phyloP scores from a whole-genome alignment of 768 basidiomycete species.

The Lactarius deliciosus region DNA sequence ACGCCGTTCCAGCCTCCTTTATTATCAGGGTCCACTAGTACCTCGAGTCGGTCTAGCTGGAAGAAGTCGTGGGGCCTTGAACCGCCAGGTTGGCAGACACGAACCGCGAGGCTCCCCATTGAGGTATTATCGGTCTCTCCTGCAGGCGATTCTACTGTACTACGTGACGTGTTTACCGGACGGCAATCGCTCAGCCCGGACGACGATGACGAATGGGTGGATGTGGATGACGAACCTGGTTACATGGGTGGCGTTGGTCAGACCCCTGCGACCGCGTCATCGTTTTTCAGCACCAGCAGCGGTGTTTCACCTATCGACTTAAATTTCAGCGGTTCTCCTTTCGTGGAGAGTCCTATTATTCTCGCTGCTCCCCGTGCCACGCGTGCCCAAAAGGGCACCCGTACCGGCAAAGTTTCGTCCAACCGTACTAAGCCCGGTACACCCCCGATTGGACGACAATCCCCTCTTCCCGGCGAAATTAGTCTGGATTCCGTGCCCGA shows the following conservation, averaged over 20 bases:
- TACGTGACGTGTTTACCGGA: conserved; percentile 83
- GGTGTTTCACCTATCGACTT: conserved; percentile 19
- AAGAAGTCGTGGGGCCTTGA: conserved; percentile 88
- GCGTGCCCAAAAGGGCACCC: conserved; percentile 24
- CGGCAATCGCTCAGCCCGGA: conserved; percentile 57
- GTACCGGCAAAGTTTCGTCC: conserved; percentile 25
- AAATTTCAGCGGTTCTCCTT: conserved; percentile 21
- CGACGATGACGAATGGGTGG: conserved; percentile 87
- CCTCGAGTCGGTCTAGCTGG: conserved; percentile 73
- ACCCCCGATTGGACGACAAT: conserved; percentile 58
- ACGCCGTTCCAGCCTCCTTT: conserved; percentile 61
- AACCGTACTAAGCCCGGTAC: conserved; percentile 51
- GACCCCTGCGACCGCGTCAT: conserved; percentile 27
- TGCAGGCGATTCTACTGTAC: conserved; percentile 39
- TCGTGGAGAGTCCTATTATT: conserved; percentile 14
- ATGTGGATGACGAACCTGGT: conserved; percentile 77
- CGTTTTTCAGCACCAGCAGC: conserved; percentile 20
- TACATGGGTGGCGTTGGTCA: conserved; percentile 84
- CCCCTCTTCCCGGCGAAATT: conserved; percentile 57
- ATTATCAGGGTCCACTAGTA: conserved; percentile 42
- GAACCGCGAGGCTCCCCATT: conserved; percentile 62
- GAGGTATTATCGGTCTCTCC: conserved; percentile 75
- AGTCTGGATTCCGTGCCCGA: conserved; percentile 48
- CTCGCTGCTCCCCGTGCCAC: conserved; percentile 32
- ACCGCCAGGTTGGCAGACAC: conserved; percentile 81